A percentile compares a stretch with the other conserved stretches of the same genome.
These are phyloP conservation scores for Monosporascus sp. DNA, from an alignment of 2,329 filamentous ascomycete genomes.

Conservation along the genomic window DNA sequence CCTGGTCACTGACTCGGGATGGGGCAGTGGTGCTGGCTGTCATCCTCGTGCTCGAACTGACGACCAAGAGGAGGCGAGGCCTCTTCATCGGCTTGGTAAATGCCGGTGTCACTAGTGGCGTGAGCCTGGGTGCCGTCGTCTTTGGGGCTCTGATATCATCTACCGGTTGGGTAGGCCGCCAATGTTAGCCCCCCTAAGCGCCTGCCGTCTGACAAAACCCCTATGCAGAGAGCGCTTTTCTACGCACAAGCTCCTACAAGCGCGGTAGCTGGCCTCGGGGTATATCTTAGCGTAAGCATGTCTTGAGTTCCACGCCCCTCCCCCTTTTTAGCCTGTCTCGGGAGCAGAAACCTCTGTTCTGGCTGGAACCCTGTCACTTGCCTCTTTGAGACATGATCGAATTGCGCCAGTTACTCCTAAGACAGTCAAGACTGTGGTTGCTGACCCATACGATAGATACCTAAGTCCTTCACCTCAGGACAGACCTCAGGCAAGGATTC, in stretches of 20 bases:
- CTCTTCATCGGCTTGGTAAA: slow-evolving; percentile 72
- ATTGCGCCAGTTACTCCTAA: too few species aligned
- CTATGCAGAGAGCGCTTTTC: slow-evolving; percentile 60
- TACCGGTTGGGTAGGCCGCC: slow-evolving; percentile 61
- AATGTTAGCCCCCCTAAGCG: slow-evolving; percentile 1
- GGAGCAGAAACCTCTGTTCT: too few species aligned
- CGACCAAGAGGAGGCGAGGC: slow-evolving; percentile 61
- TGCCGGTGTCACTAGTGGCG: slow-evolving; percentile 64
- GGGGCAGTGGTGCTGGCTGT: slow-evolving; percentile 57
- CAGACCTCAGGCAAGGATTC: slow-evolving; percentile 35
- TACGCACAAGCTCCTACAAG: slow-evolving; percentile 64
- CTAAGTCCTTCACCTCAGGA: slow-evolving; percentile 31
- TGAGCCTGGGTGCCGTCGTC: slow-evolving; percentile 66
- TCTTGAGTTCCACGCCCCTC: too few species aligned
- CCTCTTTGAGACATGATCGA: too few species aligned
- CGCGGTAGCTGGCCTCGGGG: slow-evolving; percentile 53
- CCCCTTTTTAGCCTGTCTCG: too few species aligned
- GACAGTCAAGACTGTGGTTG: too few species aligned
- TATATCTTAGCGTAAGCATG: slow-evolving; percentile 47
- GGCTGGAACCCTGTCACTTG: too few species aligned
- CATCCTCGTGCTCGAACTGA: slow-evolving; percentile 72
- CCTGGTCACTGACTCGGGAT: not conserved
- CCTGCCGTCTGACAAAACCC: slow-evolving; percentile 6
- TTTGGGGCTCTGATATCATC: slow-evolving; percentile 59
- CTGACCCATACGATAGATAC: slow-evolving; percentile 37